Base-by-base conservation (phyloP, 371 early-diverging fungal genomes). In the Sporodiniella umbellata region DNA sequence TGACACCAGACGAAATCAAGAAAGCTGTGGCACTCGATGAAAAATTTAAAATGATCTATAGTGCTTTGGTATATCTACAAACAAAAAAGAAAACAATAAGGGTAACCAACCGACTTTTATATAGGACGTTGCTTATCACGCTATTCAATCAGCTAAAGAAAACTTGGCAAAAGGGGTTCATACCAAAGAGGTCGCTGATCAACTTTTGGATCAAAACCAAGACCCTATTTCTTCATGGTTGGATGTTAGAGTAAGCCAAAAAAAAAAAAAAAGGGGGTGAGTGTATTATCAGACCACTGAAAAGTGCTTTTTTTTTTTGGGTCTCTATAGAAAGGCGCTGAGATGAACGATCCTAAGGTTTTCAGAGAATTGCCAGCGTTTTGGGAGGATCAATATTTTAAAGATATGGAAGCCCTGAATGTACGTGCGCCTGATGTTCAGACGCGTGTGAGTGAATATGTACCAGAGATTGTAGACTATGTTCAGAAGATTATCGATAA, bases 401-500 rank as follows among this genome's bases (percentile, higher is more conserved):
- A 86, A 47, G 99, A 98, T 63, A 97, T 99, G 99, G 86, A 88
- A 52, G 84, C 84, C 8, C 77, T 99, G 48, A 92, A 93, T 54
- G 94, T 97, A 15, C 84, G 86, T 40, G 80, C 85, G 1, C 98
- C 99, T n/a, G 92, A 94, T 58, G 78, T 98, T 25, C 71, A 97
- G 55, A 98, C 99, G 3, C 88, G 99, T 54, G 99, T 99, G 30
- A 95, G 93, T 54, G 98, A 99, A 74, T 99, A 95, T 66, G 87
- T 99, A 11, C 95, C 95, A 15, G 95, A 99, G 68, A 97, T 99
- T 64, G 81, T 94, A 23, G 62, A 59, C 0, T 99, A 89, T 79
- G 88, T 99, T 25, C 80, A 98, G 64, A 79, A 86, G 59, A 94
- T 99, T 58, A 90, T 96, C 48, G 76, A 78, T 42, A 96, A 99